Evolutionary conservation across 192 early-diverging fungal species (phyloP).

Genomic region (Coemansia sp.): DNA sequence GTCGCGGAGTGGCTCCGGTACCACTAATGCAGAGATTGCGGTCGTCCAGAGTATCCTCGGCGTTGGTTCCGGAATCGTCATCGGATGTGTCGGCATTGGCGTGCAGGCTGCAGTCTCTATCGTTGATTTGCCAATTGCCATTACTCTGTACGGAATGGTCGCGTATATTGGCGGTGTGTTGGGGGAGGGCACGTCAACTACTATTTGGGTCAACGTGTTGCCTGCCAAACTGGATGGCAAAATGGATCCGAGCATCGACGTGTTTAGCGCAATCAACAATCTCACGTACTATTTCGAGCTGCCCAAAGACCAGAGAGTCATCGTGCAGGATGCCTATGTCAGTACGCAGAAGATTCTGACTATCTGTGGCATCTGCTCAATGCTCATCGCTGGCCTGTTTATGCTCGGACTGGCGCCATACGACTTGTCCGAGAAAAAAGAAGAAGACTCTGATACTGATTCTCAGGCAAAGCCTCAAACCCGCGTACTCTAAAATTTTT

Average conservation of each 20-base stretch:
- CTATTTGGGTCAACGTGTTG: conserved; percentile 48
- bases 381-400: conserved; percentile 33
- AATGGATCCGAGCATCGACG: conserved; percentile 25
- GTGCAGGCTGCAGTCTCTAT: conserved; percentile 34
- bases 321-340: conserved; percentile 42
- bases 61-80: conserved; percentile 38
- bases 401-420: conserved; percentile 46
- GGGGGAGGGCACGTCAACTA: conserved; percentile 43
- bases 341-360: conserved; percentile 40
- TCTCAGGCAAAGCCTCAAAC: neutral
- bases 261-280: conserved; percentile 41
- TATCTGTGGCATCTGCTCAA: conserved; percentile 45
- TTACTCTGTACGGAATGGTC: conserved; percentile 46
- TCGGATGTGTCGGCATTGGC: conserved; percentile 46
- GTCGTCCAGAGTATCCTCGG: conserved; percentile 37
- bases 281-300: conserved; percentile 45
- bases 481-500: neutral
- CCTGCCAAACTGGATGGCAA: conserved; percentile 24
- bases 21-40: conserved; percentile 43
- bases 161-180: conserved; percentile 46
- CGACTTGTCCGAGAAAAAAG: conserved; percentile 10
- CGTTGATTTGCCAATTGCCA: conserved; percentile 42
- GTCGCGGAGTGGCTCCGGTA: conserved; percentile 21
- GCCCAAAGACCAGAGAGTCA: conserved; percentile 41
- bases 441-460: neutral